These are phyloP conservation scores for Singerocomus inundabilis DNA, from an alignment of 1,284 basidiomycete species.

Conservation along the genomic window DNA sequence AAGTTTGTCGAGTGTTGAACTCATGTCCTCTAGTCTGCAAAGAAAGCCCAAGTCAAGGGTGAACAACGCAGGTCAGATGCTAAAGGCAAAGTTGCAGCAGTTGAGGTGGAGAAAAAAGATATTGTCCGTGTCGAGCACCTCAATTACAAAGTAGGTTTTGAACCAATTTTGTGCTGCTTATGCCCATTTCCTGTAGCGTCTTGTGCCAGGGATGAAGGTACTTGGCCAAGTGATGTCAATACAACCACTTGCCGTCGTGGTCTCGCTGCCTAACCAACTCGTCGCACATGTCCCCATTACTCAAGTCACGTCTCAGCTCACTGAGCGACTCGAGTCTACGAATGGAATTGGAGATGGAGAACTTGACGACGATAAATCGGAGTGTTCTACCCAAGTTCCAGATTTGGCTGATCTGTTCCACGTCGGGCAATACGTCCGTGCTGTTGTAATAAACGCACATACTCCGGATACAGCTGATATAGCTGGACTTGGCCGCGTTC, in stretches of 20 bases:
- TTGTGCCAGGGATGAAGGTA: constrained; percentile 83
- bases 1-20: constrained; percentile 7
- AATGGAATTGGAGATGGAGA: constrained; percentile 47
- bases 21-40: constrained; percentile 16
- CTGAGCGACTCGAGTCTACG: constrained; percentile 63
- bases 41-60: constrained; percentile 11
- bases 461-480: constrained; percentile 58
- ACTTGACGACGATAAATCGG: constrained; percentile 45
- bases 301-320: constrained; percentile 86
- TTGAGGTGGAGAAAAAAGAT: constrained; percentile 38
- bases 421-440: constrained; percentile 85
- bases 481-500: constrained; percentile 53
- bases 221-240: constrained; percentile 86
- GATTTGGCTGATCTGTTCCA: constrained; percentile 76
- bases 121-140: constrained; percentile 82
- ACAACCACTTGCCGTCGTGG: constrained; percentile 85
- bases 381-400: constrained; percentile 46
- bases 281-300: constrained; percentile 95
- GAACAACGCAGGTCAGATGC: constrained; percentile 53
- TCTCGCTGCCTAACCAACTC: constrained; percentile 95
- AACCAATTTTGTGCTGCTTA: background rate
- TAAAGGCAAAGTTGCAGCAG: constrained; percentile 35
- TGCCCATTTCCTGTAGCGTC: constrained; percentile 51
- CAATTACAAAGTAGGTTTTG: constrained; percentile 78
- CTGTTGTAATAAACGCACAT: constrained; percentile 70